Evolutionary conservation across 1,139 yeast species (phyloP), one percentile per base, ranked within the genome.

Genomic region (Scheffersomyces cryptocercus): DNA sequence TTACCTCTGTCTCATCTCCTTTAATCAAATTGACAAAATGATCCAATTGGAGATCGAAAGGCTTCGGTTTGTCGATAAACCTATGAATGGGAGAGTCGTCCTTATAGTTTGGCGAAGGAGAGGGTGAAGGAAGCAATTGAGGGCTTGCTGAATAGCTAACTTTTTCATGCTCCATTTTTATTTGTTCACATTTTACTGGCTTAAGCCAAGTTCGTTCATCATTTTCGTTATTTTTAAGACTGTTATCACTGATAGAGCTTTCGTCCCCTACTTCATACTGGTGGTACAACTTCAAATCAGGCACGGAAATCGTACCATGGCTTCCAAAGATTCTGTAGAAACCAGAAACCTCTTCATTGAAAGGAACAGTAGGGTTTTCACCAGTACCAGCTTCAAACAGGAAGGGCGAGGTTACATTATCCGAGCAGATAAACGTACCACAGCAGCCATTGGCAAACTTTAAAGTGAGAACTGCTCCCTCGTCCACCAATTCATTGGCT

Each of bases 301-400:
- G 77, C 4, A 72, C 59, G 4, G 75, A 70, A 30, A 72, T 58
- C 3, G 76, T 71, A 1, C 75, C 76, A 20, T 64, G 55, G 34
- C 70, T 60, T 7, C 77, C 77, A 55, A 71, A 72, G 3, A 72
- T 57, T 31, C 76, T 56, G 47, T 72, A 71, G 39, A 71, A 57
- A 1, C 77, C 77, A 33, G 66, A 53, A 11, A 68, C 50, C 6
- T 59, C 57, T 15, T 60, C 62, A 49, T 65, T 60, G 37, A 55
- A 59, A 3, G 77, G 77, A 28, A 71, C 59, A 26, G 63, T 63
- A 3, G 77, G 77, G 46, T 72, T 72, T 52, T 72, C 77, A 11
- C 77, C 77, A 0, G 77, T 72, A 4, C 73, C 72, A 4, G 61
- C 58, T 52, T 72, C 77, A 46, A 71, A 71, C 55, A 65, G 68